These are phyloP conservation scores for Sungouiozyma intestinalis DNA, from an alignment of 805 yeast genomes.

Conservation along the genomic window DNA sequence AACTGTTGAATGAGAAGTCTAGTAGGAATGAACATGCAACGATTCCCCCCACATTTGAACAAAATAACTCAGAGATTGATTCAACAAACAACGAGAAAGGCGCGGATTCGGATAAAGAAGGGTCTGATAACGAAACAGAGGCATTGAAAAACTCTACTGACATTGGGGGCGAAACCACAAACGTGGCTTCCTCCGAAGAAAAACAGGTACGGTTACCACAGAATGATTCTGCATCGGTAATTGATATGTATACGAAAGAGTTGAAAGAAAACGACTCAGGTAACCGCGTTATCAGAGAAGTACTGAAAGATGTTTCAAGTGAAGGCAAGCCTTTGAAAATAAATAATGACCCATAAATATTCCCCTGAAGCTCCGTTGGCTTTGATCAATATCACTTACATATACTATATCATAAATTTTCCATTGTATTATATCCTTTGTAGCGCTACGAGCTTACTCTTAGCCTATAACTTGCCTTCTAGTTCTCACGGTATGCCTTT, in stretches of 20 bases:
- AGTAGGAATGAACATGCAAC: conserved; percentile 9
- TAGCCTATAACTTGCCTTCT: neutral
- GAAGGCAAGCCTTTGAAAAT: conserved; percentile 8
- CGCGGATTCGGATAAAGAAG: neutral
- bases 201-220: neutral
- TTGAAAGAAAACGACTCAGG: neutral
- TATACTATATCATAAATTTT: too few relatives aligned
- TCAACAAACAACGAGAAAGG: neutral
- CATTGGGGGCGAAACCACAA: neutral
- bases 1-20: conserved; percentile 30
- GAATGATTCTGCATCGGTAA: neutral
- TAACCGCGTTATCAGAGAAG: conserved; percentile 10
- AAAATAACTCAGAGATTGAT: neutral
- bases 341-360: neutral
- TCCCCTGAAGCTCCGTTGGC: neutral
- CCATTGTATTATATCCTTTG: too few relatives aligned
- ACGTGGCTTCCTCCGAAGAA: neutral
- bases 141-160: neutral
- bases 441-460: too few relatives aligned
- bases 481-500: neutral
- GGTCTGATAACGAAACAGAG: neutral
- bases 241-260: neutral
- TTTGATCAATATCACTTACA: too few relatives aligned
- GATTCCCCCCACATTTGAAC: neutral
- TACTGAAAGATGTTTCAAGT: conserved; percentile 12